Percentiles rank a stretch among this genome's conserved stretches.
Evolutionary conservation across 371 early-diverging fungal species (phyloP).

Genomic region (Nematocida sp.): DNA sequence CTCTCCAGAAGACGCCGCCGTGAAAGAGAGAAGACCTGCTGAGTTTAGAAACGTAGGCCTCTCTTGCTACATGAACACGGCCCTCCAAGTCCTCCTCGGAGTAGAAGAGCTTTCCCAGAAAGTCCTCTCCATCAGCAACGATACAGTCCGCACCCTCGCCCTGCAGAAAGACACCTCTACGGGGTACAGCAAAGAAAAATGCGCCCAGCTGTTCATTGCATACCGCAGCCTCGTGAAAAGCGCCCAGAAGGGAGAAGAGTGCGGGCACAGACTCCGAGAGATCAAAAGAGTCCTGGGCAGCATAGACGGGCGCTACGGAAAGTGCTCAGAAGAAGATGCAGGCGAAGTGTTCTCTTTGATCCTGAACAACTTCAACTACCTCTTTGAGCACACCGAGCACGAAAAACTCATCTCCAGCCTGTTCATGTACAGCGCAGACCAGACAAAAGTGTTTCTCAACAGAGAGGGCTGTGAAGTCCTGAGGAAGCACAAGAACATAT

Average conservation of each 20-base stretch:
- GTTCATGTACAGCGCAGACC: slow-evolving; percentile 39
- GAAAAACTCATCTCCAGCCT: slow-evolving; percentile 18
- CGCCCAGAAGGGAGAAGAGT: slow-evolving; percentile 3
- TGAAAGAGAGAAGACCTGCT: slow-evolving; percentile 19
- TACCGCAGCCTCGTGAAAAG: slow-evolving; percentile 19
- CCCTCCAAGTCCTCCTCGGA: slow-evolving; percentile 45
- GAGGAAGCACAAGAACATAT: slow-evolving; percentile 2
- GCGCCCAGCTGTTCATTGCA: slow-evolving; percentile 16
- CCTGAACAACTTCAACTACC: slow-evolving; percentile 43
- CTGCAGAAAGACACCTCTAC: neutral
- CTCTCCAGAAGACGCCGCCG: neutral
- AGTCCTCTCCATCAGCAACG: slow-evolving; percentile 2
- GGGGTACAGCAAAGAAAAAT: slow-evolving; percentile 41
- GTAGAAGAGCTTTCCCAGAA: slow-evolving; percentile 31
- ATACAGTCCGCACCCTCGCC: neutral
- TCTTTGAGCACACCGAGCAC: slow-evolving; percentile 37
- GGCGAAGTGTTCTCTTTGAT: slow-evolving; percentile 51
- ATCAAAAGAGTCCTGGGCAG: slow-evolving; percentile 34
- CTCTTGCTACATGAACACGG: slow-evolving; percentile 51
- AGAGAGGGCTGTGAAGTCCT: neutral
- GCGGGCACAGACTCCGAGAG: slow-evolving; percentile 2
- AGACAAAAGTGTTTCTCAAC: neutral
- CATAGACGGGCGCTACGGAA: slow-evolving; percentile 36
- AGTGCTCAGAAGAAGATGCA: slow-evolving; percentile 49
- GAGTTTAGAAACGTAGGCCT: slow-evolving; percentile 48